phyloP scores from a whole-genome alignment of 495 filamentous ascomycete genomes.

The Physcia stellaris region DNA sequence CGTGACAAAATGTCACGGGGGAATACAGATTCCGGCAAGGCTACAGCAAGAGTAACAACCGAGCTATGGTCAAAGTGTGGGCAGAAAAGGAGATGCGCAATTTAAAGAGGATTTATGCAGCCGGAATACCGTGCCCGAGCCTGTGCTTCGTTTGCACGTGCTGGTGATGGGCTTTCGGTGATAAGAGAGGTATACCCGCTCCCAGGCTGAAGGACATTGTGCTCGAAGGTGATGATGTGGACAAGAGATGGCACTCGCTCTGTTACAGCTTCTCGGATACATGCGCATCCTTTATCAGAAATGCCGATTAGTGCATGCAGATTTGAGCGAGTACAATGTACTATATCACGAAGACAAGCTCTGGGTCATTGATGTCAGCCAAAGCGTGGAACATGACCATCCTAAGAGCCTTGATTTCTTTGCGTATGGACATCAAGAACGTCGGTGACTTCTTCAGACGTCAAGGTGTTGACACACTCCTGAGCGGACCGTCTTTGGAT shows the following conservation, averaged over 20 bases:
- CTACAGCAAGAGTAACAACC: slow-evolving; percentile 81
- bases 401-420: slow-evolving; percentile 79
- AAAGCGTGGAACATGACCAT: slow-evolving; percentile 93
- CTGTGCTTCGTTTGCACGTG: slow-evolving; percentile 74
- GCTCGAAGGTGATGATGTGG: slow-evolving; percentile 39
- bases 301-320: slow-evolving; percentile 84
- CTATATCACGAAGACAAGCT: slow-evolving; percentile 74
- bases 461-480: slow-evolving; percentile 67
- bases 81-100: slow-evolving; percentile 98
- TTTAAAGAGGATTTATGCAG: slow-evolving; percentile 62
- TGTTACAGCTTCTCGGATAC: slow-evolving; percentile 75
- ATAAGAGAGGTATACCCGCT: slow-evolving; percentile 71
- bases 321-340: slow-evolving; percentile 94
- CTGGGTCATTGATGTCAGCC: slow-evolving; percentile 93
- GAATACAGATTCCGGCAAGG: slow-evolving; percentile 74
- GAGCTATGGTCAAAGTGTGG: slow-evolving; percentile 95
- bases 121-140: slow-evolving; percentile 88
- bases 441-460: slow-evolving; percentile 79
- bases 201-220: slow-evolving; percentile 70
- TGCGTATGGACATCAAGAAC: slow-evolving; percentile 97
- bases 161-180: slow-evolving; percentile 80
- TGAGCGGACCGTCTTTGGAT: slow-evolving; percentile 64
- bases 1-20: slow-evolving; percentile 80
- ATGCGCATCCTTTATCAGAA: slow-evolving; percentile 87
- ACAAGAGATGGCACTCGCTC: slow-evolving; percentile 52